These are phyloP conservation scores for Diddensiella transvaalensis DNA, from an alignment of 805 yeast species.

Conservation along the genomic window DNA sequence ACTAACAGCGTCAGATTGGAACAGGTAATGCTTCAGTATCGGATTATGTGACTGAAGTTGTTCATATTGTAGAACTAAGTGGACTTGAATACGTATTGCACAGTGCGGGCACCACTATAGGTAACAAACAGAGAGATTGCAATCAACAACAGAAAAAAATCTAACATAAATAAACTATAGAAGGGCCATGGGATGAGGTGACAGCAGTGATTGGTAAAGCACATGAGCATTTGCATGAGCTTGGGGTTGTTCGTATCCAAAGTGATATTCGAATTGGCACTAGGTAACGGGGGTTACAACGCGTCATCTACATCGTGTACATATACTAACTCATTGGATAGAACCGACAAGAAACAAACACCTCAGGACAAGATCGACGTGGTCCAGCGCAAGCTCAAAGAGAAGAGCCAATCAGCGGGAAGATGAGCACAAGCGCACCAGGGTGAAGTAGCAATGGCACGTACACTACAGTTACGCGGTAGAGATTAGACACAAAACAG, in stretches of 20 bases:
- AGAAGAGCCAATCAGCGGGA: too few species aligned
- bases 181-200: slow-evolving; percentile 92
- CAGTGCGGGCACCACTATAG: slow-evolving; percentile 88
- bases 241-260: slow-evolving; percentile 76
- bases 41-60: slow-evolving; percentile 71
- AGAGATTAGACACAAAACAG: neutral
- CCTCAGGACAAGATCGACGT: slow-evolving; percentile 69
- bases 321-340: too few species aligned
- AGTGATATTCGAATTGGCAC: slow-evolving; percentile 86
- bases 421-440: too few species aligned
- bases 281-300: slow-evolving; percentile 34
- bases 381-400: slow-evolving; percentile 41
- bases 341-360: slow-evolving; percentile 68
- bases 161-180: slow-evolving; percentile 28
- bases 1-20: slow-evolving; percentile 52
- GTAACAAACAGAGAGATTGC: slow-evolving; percentile 9
- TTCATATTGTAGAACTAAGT: slow-evolving; percentile 56
- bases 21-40: slow-evolving; percentile 76
- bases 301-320: slow-evolving; percentile 18
- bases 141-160: neutral
- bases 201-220: slow-evolving; percentile 72
- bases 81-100: slow-evolving; percentile 68
- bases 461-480: too few species aligned
- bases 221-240: slow-evolving; percentile 66
- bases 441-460: too few species aligned